Evolutionary conservation across 306 rosid genomes (phyloP).

Genomic region (Erythrophleum fordii): DNA sequence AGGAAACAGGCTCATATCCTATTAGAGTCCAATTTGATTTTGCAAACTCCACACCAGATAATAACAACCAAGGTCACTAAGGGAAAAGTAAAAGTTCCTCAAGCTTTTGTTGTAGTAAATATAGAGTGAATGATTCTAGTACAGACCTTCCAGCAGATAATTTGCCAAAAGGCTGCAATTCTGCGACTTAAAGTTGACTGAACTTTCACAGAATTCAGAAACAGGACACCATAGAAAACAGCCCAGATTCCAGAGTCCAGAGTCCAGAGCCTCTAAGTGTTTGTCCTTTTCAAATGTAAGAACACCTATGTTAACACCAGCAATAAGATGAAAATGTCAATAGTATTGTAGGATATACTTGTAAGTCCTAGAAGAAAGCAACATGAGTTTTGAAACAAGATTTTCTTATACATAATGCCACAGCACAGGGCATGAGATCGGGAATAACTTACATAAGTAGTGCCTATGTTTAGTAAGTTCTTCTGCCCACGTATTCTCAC

Average conservation of each 20-base stretch:
- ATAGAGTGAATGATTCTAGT: neutral
- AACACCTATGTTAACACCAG: constrained; percentile 5
- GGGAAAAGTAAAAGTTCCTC: constrained; percentile 7
- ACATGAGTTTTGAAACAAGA: neutral
- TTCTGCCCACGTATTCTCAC: neutral
- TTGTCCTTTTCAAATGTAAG: neutral
- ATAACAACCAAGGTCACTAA: neutral
- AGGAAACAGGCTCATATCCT: neutral
- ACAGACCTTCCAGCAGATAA: constrained; percentile 6
- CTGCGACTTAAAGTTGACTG: neutral
- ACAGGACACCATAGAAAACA: neutral
- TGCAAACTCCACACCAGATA: neutral
- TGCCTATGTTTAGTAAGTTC: neutral
- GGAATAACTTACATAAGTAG: neutral
- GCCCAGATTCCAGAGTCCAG: neutral
- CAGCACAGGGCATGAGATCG: neutral
- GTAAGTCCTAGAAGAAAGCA: constrained; percentile 7
- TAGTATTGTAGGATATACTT: neutral
- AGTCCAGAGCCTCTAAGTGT: neutral
- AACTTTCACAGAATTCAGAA: constrained; percentile 12
- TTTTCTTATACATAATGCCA: neutral
- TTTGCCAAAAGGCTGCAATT: neutral
- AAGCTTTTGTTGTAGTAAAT: neutral
- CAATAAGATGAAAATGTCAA: constrained; percentile 2
- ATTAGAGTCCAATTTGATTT: neutral